Evolutionary conservation across 306 rosid species (phyloP), one percentile per base, ranked within the genome.

Genomic region (Pyrus betulifolia): DNA sequence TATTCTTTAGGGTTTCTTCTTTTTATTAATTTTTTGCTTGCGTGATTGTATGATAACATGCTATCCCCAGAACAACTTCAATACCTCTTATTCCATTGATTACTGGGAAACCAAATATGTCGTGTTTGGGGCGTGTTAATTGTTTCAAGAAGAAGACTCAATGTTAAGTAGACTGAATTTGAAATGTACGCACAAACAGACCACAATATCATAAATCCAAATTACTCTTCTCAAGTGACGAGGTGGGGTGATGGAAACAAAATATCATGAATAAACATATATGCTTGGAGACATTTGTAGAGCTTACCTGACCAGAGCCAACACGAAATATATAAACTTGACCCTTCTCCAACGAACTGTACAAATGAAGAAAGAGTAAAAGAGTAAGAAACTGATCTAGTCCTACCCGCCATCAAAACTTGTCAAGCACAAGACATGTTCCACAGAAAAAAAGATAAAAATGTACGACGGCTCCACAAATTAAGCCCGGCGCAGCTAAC

Each of bases 281-380:
- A 25, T n/a, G 38, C 23, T 57, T 11, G 62, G 69, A 60, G 66
- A 28, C 28, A 64, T 57, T 49, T 79, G 65, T 42, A 33, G 61
- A 69, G 71, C 80, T 71, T 84, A 92, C 96, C 93, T 91, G 97
- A 80, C 89, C 97, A 46, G 98, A 90, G 75, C 97, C 97, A 59
- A 94, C 93, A 2, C 98, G 96, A 71, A 94, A 92, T 78, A 92
- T 86, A 71, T 92, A 89, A 70, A 75, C 76, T 85, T 68, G 95
- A 35, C 93, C 96, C 88, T 94, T 94, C 90, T 92, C 97, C 86
- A 94, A 78, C 68, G 98, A 94, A 85, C 97, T 94, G 94, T 70
- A 80, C 13, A 82, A 51, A 69, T 78, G 72, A 66, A 57, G 30
- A n/a, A 21, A 25, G 33, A 52, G 52, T 18, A 71, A 35, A 58